Base-by-base conservation (phyloP, 2,329 filamentous ascomycete species). In the Beauveria sp. region DNA sequence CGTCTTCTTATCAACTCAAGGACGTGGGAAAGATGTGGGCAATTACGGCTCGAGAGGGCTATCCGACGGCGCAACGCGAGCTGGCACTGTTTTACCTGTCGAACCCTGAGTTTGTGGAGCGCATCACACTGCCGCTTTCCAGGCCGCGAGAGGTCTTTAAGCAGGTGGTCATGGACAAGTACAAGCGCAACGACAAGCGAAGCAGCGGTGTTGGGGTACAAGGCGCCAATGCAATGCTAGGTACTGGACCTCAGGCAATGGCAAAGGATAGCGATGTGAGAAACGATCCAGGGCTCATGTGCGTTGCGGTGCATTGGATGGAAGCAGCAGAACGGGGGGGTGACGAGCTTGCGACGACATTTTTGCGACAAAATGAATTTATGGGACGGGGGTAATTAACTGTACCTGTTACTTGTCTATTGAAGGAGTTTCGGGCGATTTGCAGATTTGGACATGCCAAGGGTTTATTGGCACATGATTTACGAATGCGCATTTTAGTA, bases 271-370 rank as follows among this genome's bases (percentile, higher is more conserved):
- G 77, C 20, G 74, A 84, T 63, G 80, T 84, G 42, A 74, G 91
- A 66, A 92, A 88, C 63, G 91, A 97, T 72, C 90, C 91, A 2
- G 88, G 88, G 60, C 86, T 92, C 48, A 95, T 98, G 90, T 97
- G 93, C 69, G 85, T 96, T 62, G 93, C 93, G 10, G 87, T 96
- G 75, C 93, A 98, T 78, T 98, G 93, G 93, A 97, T 98, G 92
- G 91, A 93, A 76, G 81, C 90, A 66, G 92, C 90, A 43, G 89
- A 91, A 68, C 83, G 84, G 60, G 92, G 92, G n/a, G 92, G 92
- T 1, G 93, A 98, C 72, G 84, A 89, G 70, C 79, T 96, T 67
- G 93, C 93, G 22, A 88, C 86, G 71, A 89, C 88, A 72, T 93
- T 93, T 75, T 77, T 97, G 73, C 83, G 88, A 65, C 90, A 96